Percentiles rank a stretch among this genome's conserved stretches.
These are phyloP conservation scores for Candida sp. DNA, from an alignment of 1,139 yeast species.

Conservation along the genomic window DNA sequence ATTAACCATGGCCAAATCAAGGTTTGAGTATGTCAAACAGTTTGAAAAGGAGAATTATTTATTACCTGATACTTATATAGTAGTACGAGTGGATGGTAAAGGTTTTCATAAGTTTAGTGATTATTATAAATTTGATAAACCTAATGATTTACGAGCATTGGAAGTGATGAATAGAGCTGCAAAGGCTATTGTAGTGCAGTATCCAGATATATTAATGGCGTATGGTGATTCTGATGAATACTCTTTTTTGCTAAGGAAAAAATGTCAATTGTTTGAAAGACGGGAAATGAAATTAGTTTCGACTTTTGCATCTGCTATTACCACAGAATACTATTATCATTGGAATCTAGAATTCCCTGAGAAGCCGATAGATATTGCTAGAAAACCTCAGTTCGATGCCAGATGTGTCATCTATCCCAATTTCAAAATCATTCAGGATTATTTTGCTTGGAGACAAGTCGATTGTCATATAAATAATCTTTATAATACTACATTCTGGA, in stretches of 20 bases:
- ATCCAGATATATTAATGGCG: constrained; percentile 75
- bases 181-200: constrained; percentile 50
- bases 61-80: constrained; percentile 77
- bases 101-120: constrained; percentile 87
- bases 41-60: constrained; percentile 76
- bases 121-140: constrained; percentile 73
- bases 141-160: constrained; percentile 79
- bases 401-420: constrained; percentile 87
- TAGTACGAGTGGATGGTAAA: constrained; percentile 88
- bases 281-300: constrained; percentile 77
- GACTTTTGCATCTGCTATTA: constrained; percentile 78
- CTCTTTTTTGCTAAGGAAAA: constrained; percentile 66
- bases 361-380: constrained; percentile 23
- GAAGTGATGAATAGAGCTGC: constrained; percentile 85
- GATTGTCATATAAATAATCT: constrained; percentile 96
- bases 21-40: constrained; percentile 79
- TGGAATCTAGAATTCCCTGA: constrained; percentile 66
- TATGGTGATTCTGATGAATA: constrained; percentile 97
- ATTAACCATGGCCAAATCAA: constrained; percentile 65
- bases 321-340: constrained; percentile 65
- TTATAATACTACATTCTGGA: constrained; percentile 94
- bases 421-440: constrained; percentile 60
- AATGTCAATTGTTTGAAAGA: constrained; percentile 71
- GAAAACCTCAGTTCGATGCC: constrained; percentile 87
- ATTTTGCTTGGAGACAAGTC: constrained; percentile 93